A percentile compares a stretch with the other conserved stretches of the same genome.
Evolutionary conservation across 202 grass and related monocot genomes (phyloP).

Genomic region (Hordeum pubiflorum): DNA sequence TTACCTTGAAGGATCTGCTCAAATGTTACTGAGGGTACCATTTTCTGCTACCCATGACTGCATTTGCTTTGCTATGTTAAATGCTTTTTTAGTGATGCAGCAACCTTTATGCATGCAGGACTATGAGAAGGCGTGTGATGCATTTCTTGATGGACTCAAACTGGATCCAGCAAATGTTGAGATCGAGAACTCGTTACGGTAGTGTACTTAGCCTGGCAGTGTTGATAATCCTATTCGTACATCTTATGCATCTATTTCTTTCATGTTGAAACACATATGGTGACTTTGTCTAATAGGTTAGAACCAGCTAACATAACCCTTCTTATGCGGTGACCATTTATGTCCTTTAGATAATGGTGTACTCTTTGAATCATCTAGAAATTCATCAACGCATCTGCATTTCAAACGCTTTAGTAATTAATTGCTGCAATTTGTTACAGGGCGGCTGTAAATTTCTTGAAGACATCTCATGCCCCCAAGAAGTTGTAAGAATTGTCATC

Average conservation of each 20-base stretch:
- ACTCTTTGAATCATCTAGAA: neutral
- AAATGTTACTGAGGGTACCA: neutral
- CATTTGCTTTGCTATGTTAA: too few species aligned
- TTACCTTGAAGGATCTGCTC: neutral
- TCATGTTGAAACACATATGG: neutral
- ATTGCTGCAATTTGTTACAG: neutral
- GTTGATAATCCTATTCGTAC: too few species aligned
- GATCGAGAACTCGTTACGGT: neutral
- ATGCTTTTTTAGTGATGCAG: too few species aligned
- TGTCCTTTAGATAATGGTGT: neutral
- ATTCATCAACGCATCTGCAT: neutral
- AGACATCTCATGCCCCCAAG: neutral
- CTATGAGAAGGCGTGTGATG: slow-evolving; percentile 29
- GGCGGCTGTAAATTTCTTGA: slow-evolving; percentile 18
- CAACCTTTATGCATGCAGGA: neutral
- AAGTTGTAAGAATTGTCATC: neutral
- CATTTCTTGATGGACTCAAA: slow-evolving; percentile 16
- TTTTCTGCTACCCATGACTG: neutral
- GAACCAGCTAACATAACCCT: neutral
- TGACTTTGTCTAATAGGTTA: neutral
- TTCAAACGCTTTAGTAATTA: neutral
- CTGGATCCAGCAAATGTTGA: slow-evolving; percentile 16
- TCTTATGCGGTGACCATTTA: neutral
- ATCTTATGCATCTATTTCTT: neutral
- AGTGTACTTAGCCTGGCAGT: neutral